Base-by-base conservation (phyloP, 192 early-diverging fungal genomes). In the Coemansia aciculifera region DNA sequence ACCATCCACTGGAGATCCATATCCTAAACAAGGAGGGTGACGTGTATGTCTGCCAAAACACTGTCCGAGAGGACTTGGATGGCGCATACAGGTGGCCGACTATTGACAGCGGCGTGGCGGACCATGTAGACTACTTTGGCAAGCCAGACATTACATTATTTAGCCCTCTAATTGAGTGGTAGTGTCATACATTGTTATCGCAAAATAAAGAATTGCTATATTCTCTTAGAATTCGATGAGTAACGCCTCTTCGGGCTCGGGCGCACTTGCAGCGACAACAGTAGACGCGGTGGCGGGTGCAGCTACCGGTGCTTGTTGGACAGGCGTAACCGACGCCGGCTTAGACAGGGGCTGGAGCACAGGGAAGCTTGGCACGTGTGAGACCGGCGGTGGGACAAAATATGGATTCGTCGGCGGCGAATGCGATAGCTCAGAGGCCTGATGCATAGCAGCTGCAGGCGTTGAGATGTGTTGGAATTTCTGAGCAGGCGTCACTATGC, bases 11-110 rank as follows among this genome's bases (percentile, higher is more conserved):
- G 12, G 80, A 83, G 29, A 77, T 83, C 15, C 80, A 83, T 61
- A 74, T 83, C 27, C 73, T 83, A 21, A 75, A 83, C 64, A 74
- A 74, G 44, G 62, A 59, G 1, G 72, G 69, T 29, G 75, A 83
- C 46, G 74, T 83, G 56, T 83, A 83, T 29, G 80, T 78, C 27
- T 83, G 80, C 75, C 75, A 83, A 12, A 78, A 78, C 34, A 75
- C 75, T 7, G 80, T 78, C 5, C 65, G 80, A 38, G 80, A 83
- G 49, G 80, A 83, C 44, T 59, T 83, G 42, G 76, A 75, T 13
- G 80, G 80, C 21, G 80, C 80, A 7, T 83, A 83, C 56, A 83
- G 80, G 61, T 83, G 80, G 80, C 80, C 80, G 11, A 83, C 75
- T 15, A 78, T 83, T 32, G 80, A 83, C 37, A 77, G 75, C 11